phyloP scores from a whole-genome alignment of 2,329 filamentous ascomycete genomes.

The Cadophora sp. region DNA sequence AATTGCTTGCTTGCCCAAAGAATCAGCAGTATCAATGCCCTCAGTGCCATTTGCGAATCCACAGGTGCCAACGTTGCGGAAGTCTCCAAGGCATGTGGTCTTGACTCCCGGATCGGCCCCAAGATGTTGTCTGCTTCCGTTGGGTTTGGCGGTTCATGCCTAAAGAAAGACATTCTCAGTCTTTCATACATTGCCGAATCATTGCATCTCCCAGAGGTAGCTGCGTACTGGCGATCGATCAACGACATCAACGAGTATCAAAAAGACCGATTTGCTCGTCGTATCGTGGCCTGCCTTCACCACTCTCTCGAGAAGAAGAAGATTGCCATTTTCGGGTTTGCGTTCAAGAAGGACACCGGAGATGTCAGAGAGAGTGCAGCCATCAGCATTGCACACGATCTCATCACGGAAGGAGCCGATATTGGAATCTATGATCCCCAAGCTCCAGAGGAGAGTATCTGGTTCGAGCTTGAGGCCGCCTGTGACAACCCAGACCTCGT shows the following conservation, averaged over 20 bases:
- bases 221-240: constrained; percentile 76
- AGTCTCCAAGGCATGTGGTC: too few species aligned
- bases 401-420: constrained; percentile 18
- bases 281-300: constrained; percentile 70
- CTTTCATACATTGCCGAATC: constrained; percentile 76
- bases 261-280: constrained; percentile 69
- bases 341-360: constrained; percentile 81
- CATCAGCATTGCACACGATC: constrained; percentile 17
- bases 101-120: constrained; percentile 52
- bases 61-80: too few species aligned
- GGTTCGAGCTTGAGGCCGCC: constrained; percentile 16
- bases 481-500: constrained; percentile 5
- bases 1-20: too few species aligned
- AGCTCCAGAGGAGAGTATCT: constrained; percentile 17
- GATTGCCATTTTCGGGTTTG: constrained; percentile 73
- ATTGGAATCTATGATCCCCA: constrained; percentile 20
- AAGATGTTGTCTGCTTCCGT: constrained; percentile 76
- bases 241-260: constrained; percentile 79
- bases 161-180: constrained; percentile 80
- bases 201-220: constrained; percentile 72
- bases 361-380: constrained; percentile 61
- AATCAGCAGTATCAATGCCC: too few species aligned
- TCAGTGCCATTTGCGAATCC: too few species aligned
- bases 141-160: constrained; percentile 82
- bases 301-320: constrained; percentile 74